These are phyloP conservation scores for Nicotiana paniculata DNA, from an alignment of 257 asterid species.

Conservation along the genomic window DNA sequence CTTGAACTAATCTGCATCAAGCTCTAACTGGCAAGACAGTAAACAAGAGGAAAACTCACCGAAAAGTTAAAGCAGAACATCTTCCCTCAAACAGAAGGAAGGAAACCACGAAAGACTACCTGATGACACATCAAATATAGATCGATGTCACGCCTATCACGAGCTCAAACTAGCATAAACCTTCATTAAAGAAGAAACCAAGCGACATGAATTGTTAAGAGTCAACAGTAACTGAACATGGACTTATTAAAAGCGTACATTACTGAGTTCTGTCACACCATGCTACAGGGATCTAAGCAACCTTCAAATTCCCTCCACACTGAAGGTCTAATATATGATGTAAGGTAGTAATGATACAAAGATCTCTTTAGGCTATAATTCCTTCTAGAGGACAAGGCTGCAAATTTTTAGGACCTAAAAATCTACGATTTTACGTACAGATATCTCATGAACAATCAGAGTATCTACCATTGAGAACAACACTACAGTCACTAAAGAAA, in stretches of 20 bases:
- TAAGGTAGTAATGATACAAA: constrained; percentile 14
- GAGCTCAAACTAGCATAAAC: neutral
- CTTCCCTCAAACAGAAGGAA: neutral
- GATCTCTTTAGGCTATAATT: constrained; percentile 15
- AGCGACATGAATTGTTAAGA: neutral
- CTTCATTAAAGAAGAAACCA: neutral
- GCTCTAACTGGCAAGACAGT: neutral
- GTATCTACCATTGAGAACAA: constrained; percentile 17
- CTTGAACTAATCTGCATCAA: neutral
- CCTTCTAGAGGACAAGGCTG: constrained; percentile 13
- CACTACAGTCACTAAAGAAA: constrained; percentile 9
- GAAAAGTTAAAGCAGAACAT: neutral
- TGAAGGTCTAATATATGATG: constrained; percentile 24
- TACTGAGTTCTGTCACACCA: constrained; percentile 8
- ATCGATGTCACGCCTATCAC: neutral
- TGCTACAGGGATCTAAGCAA: constrained; percentile 21
- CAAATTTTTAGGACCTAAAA: constrained; percentile 6
- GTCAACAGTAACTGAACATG: neutral
- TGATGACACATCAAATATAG: neutral
- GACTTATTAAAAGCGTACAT: constrained; percentile 1
- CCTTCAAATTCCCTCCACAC: constrained; percentile 10
- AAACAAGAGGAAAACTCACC: neutral
- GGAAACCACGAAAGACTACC: neutral
- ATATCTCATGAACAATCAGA: constrained; percentile 24
- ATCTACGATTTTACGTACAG: constrained; percentile 23